phyloP scores from a whole-genome alignment of 441 rosid species.

The Populus hybrid region DNA sequence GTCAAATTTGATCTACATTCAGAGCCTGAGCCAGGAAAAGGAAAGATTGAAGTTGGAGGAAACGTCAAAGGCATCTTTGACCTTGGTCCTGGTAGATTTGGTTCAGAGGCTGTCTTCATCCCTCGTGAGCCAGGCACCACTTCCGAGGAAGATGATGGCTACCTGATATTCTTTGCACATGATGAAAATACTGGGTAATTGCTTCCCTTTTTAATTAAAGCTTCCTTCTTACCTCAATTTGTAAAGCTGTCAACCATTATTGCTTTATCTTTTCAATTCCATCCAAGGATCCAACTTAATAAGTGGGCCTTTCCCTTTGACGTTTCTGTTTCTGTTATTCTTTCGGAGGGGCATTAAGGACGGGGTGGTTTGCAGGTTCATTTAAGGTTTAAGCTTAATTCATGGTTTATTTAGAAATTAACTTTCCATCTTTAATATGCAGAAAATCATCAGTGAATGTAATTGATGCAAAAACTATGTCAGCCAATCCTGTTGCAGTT shows the following conservation, averaged over 20 bases:
- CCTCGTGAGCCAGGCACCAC: conserved; percentile 56
- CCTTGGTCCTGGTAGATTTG: conserved; percentile 33
- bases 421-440: conserved; percentile 18
- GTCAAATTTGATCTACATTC: conserved; percentile 84
- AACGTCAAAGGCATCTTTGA: conserved; percentile 30
- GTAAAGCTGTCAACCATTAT: not conserved
- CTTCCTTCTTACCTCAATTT: not conserved
- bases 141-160: conserved; percentile 91
- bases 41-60: conserved; percentile 80
- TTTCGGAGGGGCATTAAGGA: not conserved
- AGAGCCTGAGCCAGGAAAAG: conserved; percentile 69
- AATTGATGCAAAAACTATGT: conserved; percentile 46
- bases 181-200: conserved; percentile 49
- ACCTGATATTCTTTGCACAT: conserved; percentile 51
- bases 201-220: conserved; percentile 6
- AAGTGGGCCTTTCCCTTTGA: too few species aligned
- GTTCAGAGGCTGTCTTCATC: conserved; percentile 78
- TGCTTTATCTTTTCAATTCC: not conserved
- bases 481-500: conserved; percentile 87
- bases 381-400: not conserved
- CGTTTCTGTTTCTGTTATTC: not conserved
- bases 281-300: not conserved
- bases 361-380: not conserved
- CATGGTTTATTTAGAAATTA: not conserved
- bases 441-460: conserved; percentile 64